These are phyloP conservation scores for Apiotrichum veenhuisii DNA, from an alignment of 1,284 basidiomycete species.

Conservation along the genomic window DNA sequence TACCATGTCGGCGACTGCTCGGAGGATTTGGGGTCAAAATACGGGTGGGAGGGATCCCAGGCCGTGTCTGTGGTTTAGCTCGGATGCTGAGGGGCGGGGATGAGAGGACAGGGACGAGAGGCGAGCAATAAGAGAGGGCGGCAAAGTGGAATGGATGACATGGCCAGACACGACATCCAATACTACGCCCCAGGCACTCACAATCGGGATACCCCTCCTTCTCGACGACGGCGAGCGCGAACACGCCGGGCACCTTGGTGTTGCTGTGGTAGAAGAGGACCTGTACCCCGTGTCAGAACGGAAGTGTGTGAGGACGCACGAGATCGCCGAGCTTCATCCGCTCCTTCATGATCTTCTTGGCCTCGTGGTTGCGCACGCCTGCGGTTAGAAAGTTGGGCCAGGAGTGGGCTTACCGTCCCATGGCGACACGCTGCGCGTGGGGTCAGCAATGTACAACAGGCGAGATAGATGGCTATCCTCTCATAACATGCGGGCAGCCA, in stretches of 20 bases:
- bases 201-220: conserved; percentile 86
- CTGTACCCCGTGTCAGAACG: conserved; percentile 12
- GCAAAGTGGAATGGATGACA: too few relatives aligned
- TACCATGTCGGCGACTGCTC: conserved; percentile 79
- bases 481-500: too few relatives aligned
- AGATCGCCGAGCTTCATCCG: conserved; percentile 77
- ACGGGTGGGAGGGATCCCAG: conserved; percentile 82
- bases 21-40: conserved; percentile 81
- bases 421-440: conserved; percentile 57
- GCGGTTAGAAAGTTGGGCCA: background rate
- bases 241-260: conserved; percentile 81
- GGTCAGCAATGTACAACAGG: too few relatives aligned
- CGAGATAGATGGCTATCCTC: too few relatives aligned
- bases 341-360: conserved; percentile 84
- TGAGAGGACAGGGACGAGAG: too few relatives aligned
- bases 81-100: too few relatives aligned
- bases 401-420: conserved; percentile 69
- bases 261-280: conserved; percentile 83
- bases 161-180: too few relatives aligned
- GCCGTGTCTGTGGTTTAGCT: conserved; percentile 71
- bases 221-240: conserved; percentile 74
- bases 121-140: too few relatives aligned
- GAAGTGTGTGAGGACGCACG: conserved; percentile 50
- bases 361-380: conserved; percentile 72
- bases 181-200: too few relatives aligned